Conservation (phyloP, 2,329 filamentous ascomycete species). For the Botrytis squamosa region DNA sequence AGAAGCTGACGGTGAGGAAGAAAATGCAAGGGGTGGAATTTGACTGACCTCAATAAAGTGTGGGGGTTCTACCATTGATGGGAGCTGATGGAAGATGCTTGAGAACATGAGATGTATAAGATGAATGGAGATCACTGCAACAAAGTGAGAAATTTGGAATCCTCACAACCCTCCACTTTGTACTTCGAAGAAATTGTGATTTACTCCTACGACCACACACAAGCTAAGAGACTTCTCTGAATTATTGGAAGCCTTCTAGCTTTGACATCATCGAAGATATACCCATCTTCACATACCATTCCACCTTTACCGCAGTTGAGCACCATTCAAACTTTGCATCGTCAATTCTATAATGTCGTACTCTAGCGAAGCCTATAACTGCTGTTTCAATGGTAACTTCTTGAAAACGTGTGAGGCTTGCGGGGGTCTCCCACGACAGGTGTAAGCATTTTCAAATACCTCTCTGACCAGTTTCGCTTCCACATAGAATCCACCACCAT, state of each 20-base stretch:
- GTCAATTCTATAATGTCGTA: neutral
- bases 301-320: neutral
- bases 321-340: neutral
- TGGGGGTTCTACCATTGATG: neutral
- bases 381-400: neutral
- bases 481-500: no score
- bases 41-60: conserved; percentile 3
- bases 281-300: no score
- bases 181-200: neutral
- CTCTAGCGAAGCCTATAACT: neutral
- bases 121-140: neutral
- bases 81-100: neutral
- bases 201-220: neutral
- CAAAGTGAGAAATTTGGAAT: neutral
- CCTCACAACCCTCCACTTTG: neutral
- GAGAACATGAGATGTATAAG: neutral
- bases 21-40: neutral
- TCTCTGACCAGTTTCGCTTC: no score
- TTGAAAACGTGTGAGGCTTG: no score
- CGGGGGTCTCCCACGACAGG: no score
- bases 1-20: conserved; percentile 2
- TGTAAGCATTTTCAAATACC: no score
- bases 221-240: neutral
- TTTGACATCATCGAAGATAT: neutral
- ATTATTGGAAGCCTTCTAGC: neutral